These are phyloP conservation scores for Tetragonia tetragonoides DNA, from an alignment of 148 eudicot genomes.

Conservation along the genomic window DNA sequence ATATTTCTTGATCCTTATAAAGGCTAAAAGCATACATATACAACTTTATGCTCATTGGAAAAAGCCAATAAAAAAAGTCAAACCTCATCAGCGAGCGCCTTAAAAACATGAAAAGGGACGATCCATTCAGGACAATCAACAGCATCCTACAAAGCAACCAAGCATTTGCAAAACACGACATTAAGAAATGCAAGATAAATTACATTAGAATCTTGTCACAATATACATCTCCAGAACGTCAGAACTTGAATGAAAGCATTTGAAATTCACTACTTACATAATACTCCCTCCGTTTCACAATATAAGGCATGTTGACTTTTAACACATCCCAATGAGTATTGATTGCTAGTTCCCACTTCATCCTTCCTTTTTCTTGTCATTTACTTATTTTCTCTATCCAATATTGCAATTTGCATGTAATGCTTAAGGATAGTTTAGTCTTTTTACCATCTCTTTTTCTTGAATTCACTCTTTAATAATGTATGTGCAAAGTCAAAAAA, in stretches of 20 bases:
- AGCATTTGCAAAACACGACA: neutral
- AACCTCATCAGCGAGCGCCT: constrained; percentile 94
- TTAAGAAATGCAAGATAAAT: neutral
- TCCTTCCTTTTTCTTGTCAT: too few relatives aligned
- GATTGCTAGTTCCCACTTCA: too few relatives aligned
- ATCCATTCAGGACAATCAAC: constrained; percentile 99
- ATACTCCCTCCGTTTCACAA: too few relatives aligned
- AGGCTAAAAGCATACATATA: neutral
- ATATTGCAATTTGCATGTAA: too few relatives aligned
- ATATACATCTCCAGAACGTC: neutral
- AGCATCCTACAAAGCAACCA: constrained; percentile 65
- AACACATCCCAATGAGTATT: too few relatives aligned
- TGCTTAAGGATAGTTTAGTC: too few relatives aligned
- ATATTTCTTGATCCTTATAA: neutral
- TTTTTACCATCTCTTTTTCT: too few relatives aligned
- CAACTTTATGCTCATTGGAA: neutral
- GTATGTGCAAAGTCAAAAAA: too few relatives aligned
- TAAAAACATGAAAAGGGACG: constrained; percentile 84
- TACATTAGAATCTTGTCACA: neutral
- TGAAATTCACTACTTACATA: neutral
- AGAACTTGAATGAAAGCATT: neutral
- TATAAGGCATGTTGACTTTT: too few relatives aligned
- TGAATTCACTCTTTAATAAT: too few relatives aligned
- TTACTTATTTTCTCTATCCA: too few relatives aligned
- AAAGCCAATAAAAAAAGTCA: constrained; percentile 5